Evolutionary conservation across 192 early-diverging fungal species (phyloP), one percentile per base, ranked within the genome.

Genomic region (Irineochytrium annulatum): DNA sequence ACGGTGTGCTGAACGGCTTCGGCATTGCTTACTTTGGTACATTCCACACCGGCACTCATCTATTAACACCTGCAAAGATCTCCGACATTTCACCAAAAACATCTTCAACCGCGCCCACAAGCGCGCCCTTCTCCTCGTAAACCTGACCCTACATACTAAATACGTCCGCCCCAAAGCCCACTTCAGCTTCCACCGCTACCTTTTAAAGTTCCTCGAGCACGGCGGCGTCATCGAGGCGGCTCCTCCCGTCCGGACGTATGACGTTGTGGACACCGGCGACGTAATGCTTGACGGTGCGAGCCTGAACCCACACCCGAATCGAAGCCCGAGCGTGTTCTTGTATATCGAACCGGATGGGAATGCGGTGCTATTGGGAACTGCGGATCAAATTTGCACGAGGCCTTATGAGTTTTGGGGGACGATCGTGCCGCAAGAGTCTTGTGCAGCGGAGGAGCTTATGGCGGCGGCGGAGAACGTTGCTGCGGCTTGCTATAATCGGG

Each of bases 341-440:
- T 33, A 53, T 8, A 62, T 62, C 51, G 19, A 54, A 0, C 60
- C 60, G 14, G 34, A 52, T 24, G 33, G 20, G 4, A 28, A 13
- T 1, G 17, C 16, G 13, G 49, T 52, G 30, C 24, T 62, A 2
- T n/a, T 39, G 11, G 48, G 51, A 28, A 28, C 60, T 13, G 31
- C 51, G 17, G 58, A 60, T n/a, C 41, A 60, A 31, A 44, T 62
- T 6, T 62, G 30, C 24, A 52, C 51, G 2, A 54, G 13, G 4
- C 60, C 60, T 14, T 62, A 62, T 30, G 24, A 48, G 3, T 54
- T 55, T 34, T 62, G 60, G 60, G 60, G 60, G 4, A 34, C 22
- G 19, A 5, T 55, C 13, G 39, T 53, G 19, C 60, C 60, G 8
- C 60, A 62, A 26, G 49, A 62, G 14, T 31, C 51, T 20, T 62